Conservation (phyloP, 2,329 filamentous ascomycete species). For the Penicillium expansum region DNA sequence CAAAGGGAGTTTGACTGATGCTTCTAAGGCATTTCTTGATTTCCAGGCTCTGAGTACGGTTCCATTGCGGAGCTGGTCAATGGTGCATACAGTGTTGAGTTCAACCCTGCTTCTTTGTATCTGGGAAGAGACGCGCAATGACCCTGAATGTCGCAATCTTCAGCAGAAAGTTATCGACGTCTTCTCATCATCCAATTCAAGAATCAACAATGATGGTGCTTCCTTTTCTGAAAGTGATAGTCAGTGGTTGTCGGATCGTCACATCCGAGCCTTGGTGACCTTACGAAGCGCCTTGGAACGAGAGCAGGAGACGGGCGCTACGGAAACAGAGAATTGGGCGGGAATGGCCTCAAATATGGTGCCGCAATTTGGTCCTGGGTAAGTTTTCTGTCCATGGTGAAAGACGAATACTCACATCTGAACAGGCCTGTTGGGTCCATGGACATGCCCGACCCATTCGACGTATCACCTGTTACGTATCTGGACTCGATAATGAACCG, state of each 20-base stretch:
- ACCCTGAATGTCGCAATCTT: conserved; percentile 28
- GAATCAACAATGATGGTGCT: conserved; percentile 6
- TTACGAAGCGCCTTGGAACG: conserved; percentile 21
- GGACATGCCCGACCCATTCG: conserved; percentile 14
- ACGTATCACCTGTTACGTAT: conserved; percentile 27
- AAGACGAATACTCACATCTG: background rate
- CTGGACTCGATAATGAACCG: conserved; percentile 33
- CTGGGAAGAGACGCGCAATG: conserved; percentile 34
- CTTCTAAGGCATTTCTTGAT: conserved; percentile 32
- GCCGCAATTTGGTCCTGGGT: conserved; percentile 9
- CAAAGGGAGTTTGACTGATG: conserved; percentile 27
- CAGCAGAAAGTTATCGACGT: conserved; percentile 34
- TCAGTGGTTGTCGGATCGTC: conserved; percentile 31
- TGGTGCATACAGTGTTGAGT: conserved; percentile 36
- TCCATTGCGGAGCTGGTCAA: conserved; percentile 34
- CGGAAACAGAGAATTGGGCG: background rate
- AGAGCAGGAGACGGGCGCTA: conserved; percentile 4
- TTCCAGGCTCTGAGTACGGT: conserved; percentile 33
- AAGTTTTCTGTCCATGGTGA: background rate
- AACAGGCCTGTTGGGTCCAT: too few species aligned
- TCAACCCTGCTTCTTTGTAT: conserved; percentile 34
- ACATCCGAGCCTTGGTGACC: conserved; percentile 31
- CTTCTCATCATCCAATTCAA: conserved; percentile 23
- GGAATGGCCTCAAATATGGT: background rate
- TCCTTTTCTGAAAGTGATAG: conserved; percentile 17